Base-by-base conservation (phyloP, 495 filamentous ascomycete species). In the Aspergillus campestris region DNA sequence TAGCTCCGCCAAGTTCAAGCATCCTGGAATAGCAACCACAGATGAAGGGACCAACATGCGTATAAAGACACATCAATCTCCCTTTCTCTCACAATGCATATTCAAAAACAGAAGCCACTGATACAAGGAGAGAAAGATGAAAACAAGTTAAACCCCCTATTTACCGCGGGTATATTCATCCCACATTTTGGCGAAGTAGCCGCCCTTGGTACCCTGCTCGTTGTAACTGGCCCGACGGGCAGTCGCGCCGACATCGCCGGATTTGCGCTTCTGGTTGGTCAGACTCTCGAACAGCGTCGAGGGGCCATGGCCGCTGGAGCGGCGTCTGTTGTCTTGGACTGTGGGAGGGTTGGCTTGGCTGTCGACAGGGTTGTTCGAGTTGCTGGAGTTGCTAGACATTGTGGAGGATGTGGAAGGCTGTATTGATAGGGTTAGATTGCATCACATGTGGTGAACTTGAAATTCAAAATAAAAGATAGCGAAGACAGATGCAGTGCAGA, bases 161-260 rank as follows among this genome's bases (percentile, higher is more conserved):
- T 55, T 47, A 9, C 66, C 64, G 24, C 57, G 49, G 14, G 61
- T 71, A 60, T 73, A 79, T 45, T 65, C 74, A 45, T 78, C 58
- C 77, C 77, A 81, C 71, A 69, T 63, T 50, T 67, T 71, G 2
- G 70, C 68, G 38, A 80, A 66, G 36, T 71, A 57, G 0, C 74
- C 74, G 0, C 69, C 61, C 27, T 56, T 49, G 8, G 61, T 60
- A 13, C 43, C 14, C 61, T 78, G 74, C 51, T 80, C 77, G 34
- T 62, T 66, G 51, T 67, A 79, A 50, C 69, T 74, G 11, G 65
- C 60, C 31, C 72, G 60, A 10, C 76, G 63, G 7, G 60, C 58
- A 6, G 61, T 53, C 37, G 66, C 56, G 4, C 46, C 48, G 0
- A 64, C 51, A 50, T 79, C 74, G 6, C 39, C 40, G 0, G 64